Conservation (phyloP, 805 yeast genomes). For the Cyberlindnera amylophila region DNA sequence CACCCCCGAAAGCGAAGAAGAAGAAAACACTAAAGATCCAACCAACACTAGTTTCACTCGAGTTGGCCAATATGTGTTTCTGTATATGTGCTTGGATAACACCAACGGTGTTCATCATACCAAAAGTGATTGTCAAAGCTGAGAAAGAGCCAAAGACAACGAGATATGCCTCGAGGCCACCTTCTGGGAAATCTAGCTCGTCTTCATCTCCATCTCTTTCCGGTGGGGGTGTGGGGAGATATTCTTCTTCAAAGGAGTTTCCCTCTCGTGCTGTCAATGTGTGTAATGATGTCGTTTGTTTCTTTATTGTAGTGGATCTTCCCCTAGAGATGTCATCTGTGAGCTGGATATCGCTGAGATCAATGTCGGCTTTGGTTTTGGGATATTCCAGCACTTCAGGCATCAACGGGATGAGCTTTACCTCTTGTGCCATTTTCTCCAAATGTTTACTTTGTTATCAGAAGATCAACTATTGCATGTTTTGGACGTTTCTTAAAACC, state of each 20-base stretch:
- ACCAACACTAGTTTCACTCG: slow-evolving; percentile 48
- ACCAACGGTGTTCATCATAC: slow-evolving; percentile 63
- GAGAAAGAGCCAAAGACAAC: slow-evolving; percentile 43
- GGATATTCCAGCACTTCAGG: background rate
- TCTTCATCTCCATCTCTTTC: slow-evolving; percentile 1
- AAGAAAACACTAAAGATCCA: slow-evolving; percentile 56
- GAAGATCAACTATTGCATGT: too few relatives aligned
- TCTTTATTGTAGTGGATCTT: slow-evolving; percentile 1
- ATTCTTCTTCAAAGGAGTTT: background rate
- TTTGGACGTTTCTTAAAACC: too few relatives aligned
- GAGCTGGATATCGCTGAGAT: background rate
- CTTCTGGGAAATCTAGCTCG: slow-evolving; percentile 43
- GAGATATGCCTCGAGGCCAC: slow-evolving; percentile 38
- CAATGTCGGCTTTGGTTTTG: slow-evolving; percentile 3
- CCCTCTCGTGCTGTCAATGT: background rate
- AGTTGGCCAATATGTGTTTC: slow-evolving; percentile 43
- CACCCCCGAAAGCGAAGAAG: slow-evolving; percentile 28
- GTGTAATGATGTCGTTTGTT: background rate
- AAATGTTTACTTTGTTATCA: too few relatives aligned
- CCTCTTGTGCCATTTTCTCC: slow-evolving; percentile 1
- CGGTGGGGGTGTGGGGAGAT: background rate
- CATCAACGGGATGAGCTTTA: slow-evolving; percentile 2
- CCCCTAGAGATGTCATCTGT: background rate
- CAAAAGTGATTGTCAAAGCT: slow-evolving; percentile 51
- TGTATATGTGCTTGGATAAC: slow-evolving; percentile 63